phyloP scores from a whole-genome alignment of 306 rosid species.

The Senna siamea region DNA sequence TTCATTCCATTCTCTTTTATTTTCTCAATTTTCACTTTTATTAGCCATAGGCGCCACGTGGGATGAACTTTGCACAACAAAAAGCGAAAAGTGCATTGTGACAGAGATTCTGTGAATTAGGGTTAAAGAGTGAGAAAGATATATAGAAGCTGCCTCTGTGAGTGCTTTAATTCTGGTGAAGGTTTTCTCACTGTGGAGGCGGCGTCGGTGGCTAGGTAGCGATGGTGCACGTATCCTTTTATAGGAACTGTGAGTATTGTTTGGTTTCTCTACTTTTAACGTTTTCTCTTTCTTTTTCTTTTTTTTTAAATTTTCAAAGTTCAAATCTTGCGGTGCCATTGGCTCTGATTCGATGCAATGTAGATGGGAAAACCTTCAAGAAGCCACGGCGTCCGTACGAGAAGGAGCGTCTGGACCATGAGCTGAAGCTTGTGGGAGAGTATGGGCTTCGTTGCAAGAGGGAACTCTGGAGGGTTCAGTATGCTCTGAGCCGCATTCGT shows the following conservation, averaged over 20 bases:
- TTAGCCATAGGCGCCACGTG: neutral
- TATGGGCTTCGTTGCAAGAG: slow-evolving; percentile 57
- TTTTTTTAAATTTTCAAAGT: neutral
- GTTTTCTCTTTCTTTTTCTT: neutral
- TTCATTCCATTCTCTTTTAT: too few species aligned
- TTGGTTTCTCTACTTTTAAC: neutral
- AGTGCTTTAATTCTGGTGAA: neutral
- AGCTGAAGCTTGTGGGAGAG: slow-evolving; percentile 54
- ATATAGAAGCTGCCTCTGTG: neutral
- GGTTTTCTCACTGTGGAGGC: neutral
- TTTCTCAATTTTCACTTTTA: too few species aligned
- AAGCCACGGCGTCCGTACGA: slow-evolving; percentile 58
- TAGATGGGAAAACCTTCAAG: slow-evolving; percentile 59
- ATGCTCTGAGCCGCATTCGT: slow-evolving; percentile 48
- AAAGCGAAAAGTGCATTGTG: neutral
- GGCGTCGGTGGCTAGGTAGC: too few species aligned
- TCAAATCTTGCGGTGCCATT: neutral
- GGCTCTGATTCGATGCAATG: neutral
- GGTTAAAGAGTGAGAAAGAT: neutral
- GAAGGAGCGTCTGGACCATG: slow-evolving; percentile 58
- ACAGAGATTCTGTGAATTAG: neutral
- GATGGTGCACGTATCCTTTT: slow-evolving; percentile 46
- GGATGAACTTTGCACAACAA: neutral
- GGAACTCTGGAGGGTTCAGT: slow-evolving; percentile 58
- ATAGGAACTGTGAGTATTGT: slow-evolving; percentile 37